Conservation (phyloP, 2,329 filamentous ascomycete genomes). For the Cryphonectria nitschkei region DNA sequence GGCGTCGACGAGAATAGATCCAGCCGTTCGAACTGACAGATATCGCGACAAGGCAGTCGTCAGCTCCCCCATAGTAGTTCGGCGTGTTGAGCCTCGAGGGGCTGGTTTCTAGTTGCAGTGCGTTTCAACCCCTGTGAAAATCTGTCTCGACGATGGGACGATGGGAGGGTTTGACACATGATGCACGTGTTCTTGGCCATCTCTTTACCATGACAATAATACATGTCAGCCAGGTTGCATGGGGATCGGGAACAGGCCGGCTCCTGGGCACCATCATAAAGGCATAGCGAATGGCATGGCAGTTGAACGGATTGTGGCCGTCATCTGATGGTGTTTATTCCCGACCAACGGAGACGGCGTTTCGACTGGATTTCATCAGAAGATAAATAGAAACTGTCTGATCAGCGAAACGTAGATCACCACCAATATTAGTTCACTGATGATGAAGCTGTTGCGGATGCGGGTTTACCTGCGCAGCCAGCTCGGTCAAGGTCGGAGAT, state of each 20-base stretch:
- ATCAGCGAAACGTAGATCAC: neutral
- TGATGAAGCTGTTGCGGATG: neutral
- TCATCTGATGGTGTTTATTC: conserved; percentile 13
- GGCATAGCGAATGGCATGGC: neutral
- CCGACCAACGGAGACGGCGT: conserved; percentile 13
- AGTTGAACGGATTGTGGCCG: conserved; percentile 13
- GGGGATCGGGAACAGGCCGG: neutral
- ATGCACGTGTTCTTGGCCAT: neutral
- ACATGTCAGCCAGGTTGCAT: neutral
- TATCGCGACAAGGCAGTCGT: conserved; percentile 13
- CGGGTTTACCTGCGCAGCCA: neutral
- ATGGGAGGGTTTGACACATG: conserved; percentile 12
- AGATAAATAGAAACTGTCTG: neutral
- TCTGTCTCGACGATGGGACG: conserved; percentile 26
- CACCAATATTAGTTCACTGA: neutral
- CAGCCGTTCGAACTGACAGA: neutral
- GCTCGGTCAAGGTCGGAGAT: neutral
- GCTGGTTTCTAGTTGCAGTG: neutral
- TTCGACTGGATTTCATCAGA: conserved; percentile 16
- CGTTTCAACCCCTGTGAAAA: conserved; percentile 18
- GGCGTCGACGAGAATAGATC: neutral
- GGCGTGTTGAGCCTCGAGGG: neutral
- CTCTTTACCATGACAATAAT: neutral
- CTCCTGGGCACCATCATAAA: neutral
- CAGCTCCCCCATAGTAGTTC: neutral